Evolutionary conservation across 1,284 basidiomycete species (phyloP), one percentile per base, ranked within the genome.

Genomic region (Termitomyces sp.): DNA sequence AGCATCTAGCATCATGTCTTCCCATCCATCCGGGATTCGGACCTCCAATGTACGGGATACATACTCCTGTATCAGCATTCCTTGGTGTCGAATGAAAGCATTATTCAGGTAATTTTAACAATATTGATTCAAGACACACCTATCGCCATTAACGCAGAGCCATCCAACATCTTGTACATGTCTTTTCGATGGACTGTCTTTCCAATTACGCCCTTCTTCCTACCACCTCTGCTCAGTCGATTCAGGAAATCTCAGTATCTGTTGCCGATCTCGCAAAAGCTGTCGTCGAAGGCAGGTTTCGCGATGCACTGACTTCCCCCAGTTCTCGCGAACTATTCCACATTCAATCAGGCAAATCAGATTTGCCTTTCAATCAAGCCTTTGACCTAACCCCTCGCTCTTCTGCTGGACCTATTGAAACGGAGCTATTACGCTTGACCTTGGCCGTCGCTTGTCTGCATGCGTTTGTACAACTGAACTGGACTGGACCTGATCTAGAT

Each of bases 381-480:
- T 62, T 71, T 55, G 55, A 66, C 50, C 43, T 68, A n/a, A 34
- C 18, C 10, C 60, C 61, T 9, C 57, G 37, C 30, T 54, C 52
- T 39, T 55, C 54, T 43, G 54, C 49, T 28, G 62, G 68, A 45
- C 59, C 66, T 55, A 48, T 57, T 53, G 69, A 71, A 31, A 65
- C 65, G 35, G 84, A 88, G 62, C 62, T 84, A n/a, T 58, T 80
- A 35, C 76, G 78, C 18, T 73, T 98, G 34, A 68, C 80, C 13
- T 61, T 93, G 0, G 93, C 84, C 0, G 78, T 95, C 2, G 86
- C 92, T 3, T 86, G 86, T 51, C 75, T 98, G 26, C 92, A 97
- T 59, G 83, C 91, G 0, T 99, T 96, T 71, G 77, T 96, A 0
- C 97, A 99, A 68, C 78, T 79, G 34, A 99, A 99, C 70, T 99